Percentiles rank a stretch among this genome's conserved stretches.
phyloP scores from a whole-genome alignment of 768 basidiomycete genomes.

The Amanita brunnescens region DNA sequence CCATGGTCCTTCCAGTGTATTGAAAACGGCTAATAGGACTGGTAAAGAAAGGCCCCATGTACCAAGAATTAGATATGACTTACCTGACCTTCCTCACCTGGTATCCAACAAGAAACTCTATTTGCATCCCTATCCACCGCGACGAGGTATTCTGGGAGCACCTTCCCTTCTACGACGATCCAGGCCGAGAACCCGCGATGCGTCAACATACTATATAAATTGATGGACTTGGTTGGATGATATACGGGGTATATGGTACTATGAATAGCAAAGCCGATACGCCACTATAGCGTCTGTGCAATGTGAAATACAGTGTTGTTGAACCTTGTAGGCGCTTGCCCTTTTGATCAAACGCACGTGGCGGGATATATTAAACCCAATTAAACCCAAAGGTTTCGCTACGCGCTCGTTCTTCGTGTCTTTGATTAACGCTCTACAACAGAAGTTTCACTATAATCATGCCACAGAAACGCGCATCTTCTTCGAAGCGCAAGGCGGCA shows the following conservation, averaged over 20 bases:
- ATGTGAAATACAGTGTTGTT: background rate
- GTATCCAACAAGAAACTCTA: constrained; percentile 61
- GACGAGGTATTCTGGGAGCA: constrained; percentile 48
- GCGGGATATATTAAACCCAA: background rate
- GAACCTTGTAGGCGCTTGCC: constrained; percentile 5
- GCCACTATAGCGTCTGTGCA: too few relatives aligned
- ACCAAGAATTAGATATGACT: constrained; percentile 6
- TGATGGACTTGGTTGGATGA: background rate
- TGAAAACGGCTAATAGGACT: constrained; percentile 36
- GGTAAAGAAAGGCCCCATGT: constrained; percentile 4
- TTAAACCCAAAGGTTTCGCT: too few relatives aligned
- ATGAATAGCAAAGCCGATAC: background rate
- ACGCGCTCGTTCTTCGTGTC: too few relatives aligned
- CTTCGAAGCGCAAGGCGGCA: constrained; percentile 8
- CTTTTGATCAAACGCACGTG: background rate
- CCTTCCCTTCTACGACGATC: constrained; percentile 44
- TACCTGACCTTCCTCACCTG: constrained; percentile 52
- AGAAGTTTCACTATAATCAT: background rate
- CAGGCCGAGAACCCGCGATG: constrained; percentile 63
- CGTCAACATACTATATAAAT: constrained; percentile 31
- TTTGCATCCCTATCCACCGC: constrained; percentile 34
- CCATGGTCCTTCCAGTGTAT: constrained; percentile 62
- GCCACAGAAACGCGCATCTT: background rate
- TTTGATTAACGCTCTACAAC: too few relatives aligned
- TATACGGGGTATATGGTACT: background rate